Conservation (phyloP, 2,329 filamentous ascomycete species). For the Pleoardoris graminearum region DNA sequence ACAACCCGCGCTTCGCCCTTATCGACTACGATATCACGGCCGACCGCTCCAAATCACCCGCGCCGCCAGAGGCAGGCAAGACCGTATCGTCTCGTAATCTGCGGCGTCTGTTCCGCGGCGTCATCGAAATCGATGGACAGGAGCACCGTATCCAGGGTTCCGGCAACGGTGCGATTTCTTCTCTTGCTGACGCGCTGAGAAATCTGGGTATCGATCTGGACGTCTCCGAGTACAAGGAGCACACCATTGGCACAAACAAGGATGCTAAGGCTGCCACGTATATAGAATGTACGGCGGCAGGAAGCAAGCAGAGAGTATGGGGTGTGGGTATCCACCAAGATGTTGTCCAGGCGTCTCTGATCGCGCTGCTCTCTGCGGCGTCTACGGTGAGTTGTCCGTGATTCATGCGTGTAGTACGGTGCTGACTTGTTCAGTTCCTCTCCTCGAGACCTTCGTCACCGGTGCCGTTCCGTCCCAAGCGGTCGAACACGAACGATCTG, state of each 20-base stretch:
- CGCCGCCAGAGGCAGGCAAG: slow-evolving; percentile 68
- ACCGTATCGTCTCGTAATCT: slow-evolving; percentile 77
- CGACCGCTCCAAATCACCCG: slow-evolving; percentile 77
- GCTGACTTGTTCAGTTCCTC: slow-evolving; percentile 63
- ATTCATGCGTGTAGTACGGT: background rate
- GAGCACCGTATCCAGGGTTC: slow-evolving; percentile 79
- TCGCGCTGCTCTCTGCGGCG: slow-evolving; percentile 82
- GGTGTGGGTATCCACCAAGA: slow-evolving; percentile 91
- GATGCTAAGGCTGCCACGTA: slow-evolving; percentile 94
- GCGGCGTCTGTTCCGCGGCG: slow-evolving; percentile 80
- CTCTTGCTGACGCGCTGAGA: slow-evolving; percentile 78
- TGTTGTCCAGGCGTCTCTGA: slow-evolving; percentile 85
- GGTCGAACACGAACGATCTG: slow-evolving; percentile 53
- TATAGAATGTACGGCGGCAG: slow-evolving; percentile 79
- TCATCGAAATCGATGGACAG: slow-evolving; percentile 77
- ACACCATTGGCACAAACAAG: slow-evolving; percentile 79
- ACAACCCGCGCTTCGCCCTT: slow-evolving; percentile 81
- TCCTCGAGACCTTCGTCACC: slow-evolving; percentile 71
- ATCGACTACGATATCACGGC: slow-evolving; percentile 90
- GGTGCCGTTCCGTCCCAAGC: slow-evolving; percentile 62
- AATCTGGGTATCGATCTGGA: slow-evolving; percentile 83
- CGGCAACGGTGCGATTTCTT: slow-evolving; percentile 89
- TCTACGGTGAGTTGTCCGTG: slow-evolving; percentile 69
- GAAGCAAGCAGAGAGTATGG: slow-evolving; percentile 75
- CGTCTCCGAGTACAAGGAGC: slow-evolving; percentile 94